Evolutionary conservation across 148 eudicot genomes (phyloP), one percentile per base, ranked within the genome.

Genomic region (Fallopia convolvulus): DNA sequence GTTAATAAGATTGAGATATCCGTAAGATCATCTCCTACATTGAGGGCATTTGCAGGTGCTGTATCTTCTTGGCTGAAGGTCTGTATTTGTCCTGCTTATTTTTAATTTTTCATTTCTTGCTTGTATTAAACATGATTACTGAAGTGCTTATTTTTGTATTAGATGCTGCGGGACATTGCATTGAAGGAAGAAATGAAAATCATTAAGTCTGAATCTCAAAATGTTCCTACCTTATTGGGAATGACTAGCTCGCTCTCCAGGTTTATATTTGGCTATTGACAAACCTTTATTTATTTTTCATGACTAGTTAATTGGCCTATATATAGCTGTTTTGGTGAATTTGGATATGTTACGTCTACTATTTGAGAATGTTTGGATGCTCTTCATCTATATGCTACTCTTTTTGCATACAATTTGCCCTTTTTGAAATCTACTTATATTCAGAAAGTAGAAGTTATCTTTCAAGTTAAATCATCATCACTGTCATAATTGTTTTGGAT

Each of bases 221-320:
- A 83, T 74, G 76, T 87, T 80, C 87, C 91, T 56, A 89, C 99
- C 61, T 86, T 95, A 26, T 83, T 95, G 89, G 99, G 94, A 33
- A 77, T 95, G 79, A 82, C 91, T 23, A 92, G 88, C 87, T 88
- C 99, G 74, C 82, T 95, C 77, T 88, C 97, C 83, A 92, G 97
- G 99, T 89, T 82, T 68, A 33, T 33, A 68, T 68, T 68, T 68
- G 39, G 72, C 44, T 36, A 15, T 6, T 68, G 46, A 0, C 12
- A 68, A 12, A 8, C n/a, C 21, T 39, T 68, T 36, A 14, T 14
- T n/a, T 14, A 68, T 68, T 36, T 39, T 68, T 68, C 20, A 68
- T 68, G 72, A 68, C 44, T 68, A 33, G 9, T 14, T 33, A 32
- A 30, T 14, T 66, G 39, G 44, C 2, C 20, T 26, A 14, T 63